Evolutionary conservation across 306 rosid genomes (phyloP).

Genomic region (Delonix regia): DNA sequence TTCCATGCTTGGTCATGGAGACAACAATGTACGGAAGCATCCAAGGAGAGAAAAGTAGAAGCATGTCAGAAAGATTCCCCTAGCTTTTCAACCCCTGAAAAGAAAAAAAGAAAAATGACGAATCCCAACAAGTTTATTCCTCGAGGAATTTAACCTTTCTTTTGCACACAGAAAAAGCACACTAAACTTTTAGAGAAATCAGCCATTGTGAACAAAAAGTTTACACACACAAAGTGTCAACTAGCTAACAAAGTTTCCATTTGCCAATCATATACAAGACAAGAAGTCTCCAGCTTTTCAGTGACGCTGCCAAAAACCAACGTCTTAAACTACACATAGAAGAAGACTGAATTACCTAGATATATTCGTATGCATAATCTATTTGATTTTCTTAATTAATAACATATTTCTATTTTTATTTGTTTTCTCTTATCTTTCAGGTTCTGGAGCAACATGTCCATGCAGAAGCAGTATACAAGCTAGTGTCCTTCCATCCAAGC

Average conservation of each 20-base stretch:
- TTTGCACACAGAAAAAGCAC: constrained; percentile 5
- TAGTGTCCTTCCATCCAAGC: constrained; percentile 86
- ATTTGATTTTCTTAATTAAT: too few relatives aligned
- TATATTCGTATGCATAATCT: too few relatives aligned
- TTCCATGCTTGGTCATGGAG: background rate
- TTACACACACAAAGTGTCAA: constrained; percentile 14
- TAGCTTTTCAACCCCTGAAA: background rate
- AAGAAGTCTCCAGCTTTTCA: constrained; percentile 9
- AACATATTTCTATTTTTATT: too few relatives aligned
- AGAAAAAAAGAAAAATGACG: background rate
- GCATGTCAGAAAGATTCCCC: background rate
- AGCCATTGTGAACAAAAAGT: background rate
- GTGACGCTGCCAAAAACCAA: too few relatives aligned
- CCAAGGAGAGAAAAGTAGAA: background rate
- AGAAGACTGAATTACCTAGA: too few relatives aligned
- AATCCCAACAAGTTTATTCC: background rate
- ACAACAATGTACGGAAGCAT: background rate
- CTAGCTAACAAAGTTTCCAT: background rate
- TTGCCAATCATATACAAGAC: constrained; percentile 29
- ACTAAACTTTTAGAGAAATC: background rate
- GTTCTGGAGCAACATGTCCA: constrained; percentile 66
- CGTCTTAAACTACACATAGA: background rate
- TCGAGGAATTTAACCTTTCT: background rate
- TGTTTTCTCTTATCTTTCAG: background rate
- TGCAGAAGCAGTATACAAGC: constrained; percentile 87